Base-by-base conservation (phyloP, 2,329 filamentous ascomycete species). In the Tolypocladium pustulatum region DNA sequence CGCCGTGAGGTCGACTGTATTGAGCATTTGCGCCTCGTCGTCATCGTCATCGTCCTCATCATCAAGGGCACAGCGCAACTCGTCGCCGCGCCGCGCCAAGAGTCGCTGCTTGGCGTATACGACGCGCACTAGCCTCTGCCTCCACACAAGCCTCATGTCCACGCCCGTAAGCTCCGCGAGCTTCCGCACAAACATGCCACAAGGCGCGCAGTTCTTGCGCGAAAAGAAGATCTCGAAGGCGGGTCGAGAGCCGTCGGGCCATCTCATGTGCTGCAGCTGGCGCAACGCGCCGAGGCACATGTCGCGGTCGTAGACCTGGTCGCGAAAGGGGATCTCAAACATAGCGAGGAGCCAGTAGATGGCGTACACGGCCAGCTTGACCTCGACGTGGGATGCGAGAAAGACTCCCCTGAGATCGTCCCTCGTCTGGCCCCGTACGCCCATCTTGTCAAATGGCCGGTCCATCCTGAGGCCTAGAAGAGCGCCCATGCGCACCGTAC, bases 341-440 rank as follows among this genome's bases (percentile, higher is more conserved):
- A 57, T 58, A 1, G 58, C 56, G 0, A 76, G 63, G 0, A 75
- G 60, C 0, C 67, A 56, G 9, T 67, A 68, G 0, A 75, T 55
- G 0, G 69, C 70, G 25, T 73, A 69, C 0, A 69, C 65, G 0
- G 74, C 71, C 0, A 77, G 67, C 58, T 77, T 77, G 20, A 73
- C 72, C 59, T 77, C 75, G 1, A 73, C 70, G 27, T 77, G 75
- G 0, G 70, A 67, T 0, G 70, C 71, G 1, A 66, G 64, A 49
- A 71, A 72, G 15, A 69, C 60, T 4, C 72, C 70, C 10, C 55
- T 58, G 34, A 58, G 58, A 22, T 56, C 40, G 2, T 55, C 40
- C 36, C 43, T 58, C 12, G 40, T 43, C 0, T 52, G 52, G 0
- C 38, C 54, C 9, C 49, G 38, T 34, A 12, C 37, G 13, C 53